phyloP scores from a whole-genome alignment of 768 basidiomycete genomes.

The Megacollybia marginata region DNA sequence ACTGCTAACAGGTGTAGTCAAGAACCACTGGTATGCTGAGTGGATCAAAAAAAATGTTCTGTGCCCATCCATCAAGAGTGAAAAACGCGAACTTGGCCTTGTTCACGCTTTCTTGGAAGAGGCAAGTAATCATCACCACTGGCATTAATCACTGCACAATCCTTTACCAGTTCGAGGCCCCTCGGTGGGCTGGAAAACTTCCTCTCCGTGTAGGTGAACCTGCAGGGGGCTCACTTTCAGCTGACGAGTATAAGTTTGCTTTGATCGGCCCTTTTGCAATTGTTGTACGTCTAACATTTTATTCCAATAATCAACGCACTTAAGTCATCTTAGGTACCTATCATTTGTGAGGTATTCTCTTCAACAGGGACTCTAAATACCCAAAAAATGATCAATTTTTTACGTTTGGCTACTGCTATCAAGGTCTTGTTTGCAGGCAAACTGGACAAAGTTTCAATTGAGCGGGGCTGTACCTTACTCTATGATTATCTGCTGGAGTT shows the following conservation, averaged over 20 bases:
- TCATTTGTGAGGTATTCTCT: background rate
- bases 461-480: background rate
- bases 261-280: slow-evolving; percentile 9
- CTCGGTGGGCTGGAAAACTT: slow-evolving; percentile 11
- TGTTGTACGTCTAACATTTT: slow-evolving; percentile 4
- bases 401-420: background rate
- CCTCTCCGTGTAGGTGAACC: slow-evolving; percentile 15
- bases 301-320: no score
- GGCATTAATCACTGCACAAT: background rate
- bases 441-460: background rate
- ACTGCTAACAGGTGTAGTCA: slow-evolving; percentile 13
- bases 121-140: slow-evolving; percentile 2
- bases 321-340: background rate
- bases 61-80: slow-evolving; percentile 2
- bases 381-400: background rate
- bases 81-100: slow-evolving; percentile 8
- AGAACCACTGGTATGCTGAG: slow-evolving; percentile 14
- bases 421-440: background rate
- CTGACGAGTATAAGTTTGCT: slow-evolving; percentile 17
- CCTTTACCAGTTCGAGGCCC: slow-evolving; percentile 12
- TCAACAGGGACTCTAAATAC: background rate
- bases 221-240: slow-evolving; percentile 15
- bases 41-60: slow-evolving; percentile 12
- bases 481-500: background rate
- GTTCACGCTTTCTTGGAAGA: slow-evolving; percentile 10